A percentile compares a stretch with the other conserved stretches of the same genome.
phyloP scores from a whole-genome alignment of 495 filamentous ascomycete genomes.

The Penicillium angulare region DNA sequence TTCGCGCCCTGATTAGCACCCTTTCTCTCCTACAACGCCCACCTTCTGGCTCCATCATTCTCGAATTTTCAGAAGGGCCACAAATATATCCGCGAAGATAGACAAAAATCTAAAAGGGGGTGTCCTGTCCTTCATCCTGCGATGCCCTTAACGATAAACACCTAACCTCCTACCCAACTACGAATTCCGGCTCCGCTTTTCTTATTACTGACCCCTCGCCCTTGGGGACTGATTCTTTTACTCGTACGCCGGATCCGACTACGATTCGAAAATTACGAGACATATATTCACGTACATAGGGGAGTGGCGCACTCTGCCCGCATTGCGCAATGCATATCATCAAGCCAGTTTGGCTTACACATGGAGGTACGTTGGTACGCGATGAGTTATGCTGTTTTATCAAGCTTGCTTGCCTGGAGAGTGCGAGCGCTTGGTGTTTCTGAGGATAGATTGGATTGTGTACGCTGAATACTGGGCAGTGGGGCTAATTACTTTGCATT shows the following conservation, averaged over 20 bases:
- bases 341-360: constrained; percentile 90
- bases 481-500: neutral
- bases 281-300: neutral
- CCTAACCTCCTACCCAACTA: constrained; percentile 7
- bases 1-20: constrained; percentile 27
- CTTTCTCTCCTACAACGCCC: constrained; percentile 17
- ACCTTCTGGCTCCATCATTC: neutral
- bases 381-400: neutral
- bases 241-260: neutral
- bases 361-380: constrained; percentile 62
- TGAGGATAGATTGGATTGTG: neutral
- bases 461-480: neutral
- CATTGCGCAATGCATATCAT: constrained; percentile 74
- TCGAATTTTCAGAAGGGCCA: neutral
- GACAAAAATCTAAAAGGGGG: neutral
- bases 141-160: constrained; percentile 28
- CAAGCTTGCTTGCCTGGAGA: neutral
- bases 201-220: neutral
- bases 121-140: constrained; percentile 18
- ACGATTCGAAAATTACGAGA: neutral
- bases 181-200: neutral
- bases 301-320: constrained; percentile 6
- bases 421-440: no score
- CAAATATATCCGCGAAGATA: neutral
- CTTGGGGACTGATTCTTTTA: no score